Evolutionary conservation across 2,329 filamentous ascomycete species (phyloP), one percentile per base, ranked within the genome.

Genomic region (Trichocomaceae sp.): DNA sequence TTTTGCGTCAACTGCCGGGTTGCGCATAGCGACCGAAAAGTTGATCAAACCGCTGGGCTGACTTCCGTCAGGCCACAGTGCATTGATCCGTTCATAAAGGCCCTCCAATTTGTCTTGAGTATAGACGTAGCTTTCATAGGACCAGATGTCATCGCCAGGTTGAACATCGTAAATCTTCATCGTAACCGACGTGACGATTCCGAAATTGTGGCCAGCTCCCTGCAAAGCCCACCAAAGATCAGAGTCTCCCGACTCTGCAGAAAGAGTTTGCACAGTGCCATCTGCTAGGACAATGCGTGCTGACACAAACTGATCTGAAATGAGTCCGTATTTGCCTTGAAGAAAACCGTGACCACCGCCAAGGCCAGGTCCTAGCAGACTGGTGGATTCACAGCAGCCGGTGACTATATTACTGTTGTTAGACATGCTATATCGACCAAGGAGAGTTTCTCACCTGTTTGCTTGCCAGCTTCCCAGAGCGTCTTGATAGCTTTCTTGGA

Each of bases 131-230:
- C 15, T 37, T n/a, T 46, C 35, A 50, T 42, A 42, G 5, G 37
- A 44, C 48, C 48, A 50, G 22, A 42, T 20, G 10, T 22, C 37
- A 7, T 42, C 48, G 15, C 26, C 12, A 26, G 23, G 23, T 44
- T 26, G 15, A 6, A 44, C 26, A 20, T 50, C 48, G 20, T 50
- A 68, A 2, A 73, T 63, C 53, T 70, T 72, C 49, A 72, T 60
- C n/a, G 33, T 29, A 12, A 47, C 31, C 10, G 52, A 49, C 39
- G 45, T 54, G 1, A 74, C 72, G 23, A 76, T 69, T 17, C 73
- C 75, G 55, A 77, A 76, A 55, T 71, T 75, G 31, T 68, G 66
- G 0, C 73, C 74, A 0, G 73, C 72, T 7, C 74, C n/a, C 74
- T 69, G 64, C 5, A 76, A 51, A 0, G 69, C 74, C 72, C 72